phyloP scores from a whole-genome alignment of 352 stramenopile species.

The Globisporangium iwayamae region DNA sequence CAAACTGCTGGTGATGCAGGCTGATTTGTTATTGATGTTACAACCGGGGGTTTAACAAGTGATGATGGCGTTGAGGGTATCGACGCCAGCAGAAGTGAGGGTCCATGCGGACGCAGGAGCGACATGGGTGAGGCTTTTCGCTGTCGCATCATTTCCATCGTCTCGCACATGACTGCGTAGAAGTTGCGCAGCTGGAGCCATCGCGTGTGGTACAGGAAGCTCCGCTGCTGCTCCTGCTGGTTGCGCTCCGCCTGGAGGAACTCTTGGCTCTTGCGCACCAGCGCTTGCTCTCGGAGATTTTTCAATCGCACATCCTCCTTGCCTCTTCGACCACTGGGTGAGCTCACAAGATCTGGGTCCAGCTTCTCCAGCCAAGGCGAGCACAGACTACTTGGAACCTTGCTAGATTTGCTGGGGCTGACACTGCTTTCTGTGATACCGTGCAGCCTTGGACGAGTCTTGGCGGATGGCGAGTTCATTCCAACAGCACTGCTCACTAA shows the following conservation, averaged over 20 bases:
- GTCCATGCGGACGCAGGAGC: not conserved
- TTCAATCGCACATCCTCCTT: slow-evolving; percentile 29
- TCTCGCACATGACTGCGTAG: slow-evolving; percentile 39
- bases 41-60: not conserved
- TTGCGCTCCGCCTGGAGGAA: slow-evolving; percentile 20
- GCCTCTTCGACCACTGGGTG: not conserved
- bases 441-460: not conserved
- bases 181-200: slow-evolving; percentile 46
- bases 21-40: not conserved
- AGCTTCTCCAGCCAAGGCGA: slow-evolving; percentile 12
- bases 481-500: not conserved
- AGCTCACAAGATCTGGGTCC: not conserved
- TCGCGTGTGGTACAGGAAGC: slow-evolving; percentile 33
- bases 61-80: not conserved
- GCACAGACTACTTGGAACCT: not conserved
- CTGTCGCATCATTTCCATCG: slow-evolving; percentile 5
- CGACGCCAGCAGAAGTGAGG: not conserved
- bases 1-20: slow-evolving; percentile 10
- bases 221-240: slow-evolving; percentile 31
- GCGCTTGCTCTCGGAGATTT: slow-evolving; percentile 32
- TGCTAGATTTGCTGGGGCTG: not conserved
- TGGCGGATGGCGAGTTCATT: slow-evolving; percentile 2
- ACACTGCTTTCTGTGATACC: not conserved
- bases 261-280: slow-evolving; percentile 17
- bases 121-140: slow-evolving; percentile 3